Evolutionary conservation across 2,329 filamentous ascomycete species (phyloP), one percentile per base, ranked within the genome.

Genomic region (Alternaria conjuncta): DNA sequence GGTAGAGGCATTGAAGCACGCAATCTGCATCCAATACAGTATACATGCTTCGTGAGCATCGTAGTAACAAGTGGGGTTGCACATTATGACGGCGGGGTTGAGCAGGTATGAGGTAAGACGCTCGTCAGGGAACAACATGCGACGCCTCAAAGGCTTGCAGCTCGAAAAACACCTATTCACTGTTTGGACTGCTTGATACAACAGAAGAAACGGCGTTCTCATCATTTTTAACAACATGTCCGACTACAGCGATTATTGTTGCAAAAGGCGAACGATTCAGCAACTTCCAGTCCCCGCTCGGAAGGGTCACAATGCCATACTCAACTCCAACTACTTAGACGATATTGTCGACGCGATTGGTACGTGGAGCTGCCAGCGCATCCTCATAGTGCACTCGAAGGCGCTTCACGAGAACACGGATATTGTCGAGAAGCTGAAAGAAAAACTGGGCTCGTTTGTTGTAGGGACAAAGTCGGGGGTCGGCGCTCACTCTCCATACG

Each of bases 401-500:
- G 62, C 69, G 15, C 69, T 74, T 3, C 69, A 68, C 10, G 60
- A 63, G n/a, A 64, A 65, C 10, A 71, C 68, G 12, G n/a, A 58
- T 49, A 63, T 71, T 1, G 47, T 72, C n/a, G 59, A 63, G 36
- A 60, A 50, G 4, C 67, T 74, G 26, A 61, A 66, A 43, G 49
- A 60, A 23, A 67, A 65, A 11, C 50, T 75, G 11, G 71, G 73
- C 0, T 32, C 55, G 1, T 61, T 61, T 13, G 47, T 72, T 13
- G 70, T 71, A 11, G 73, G 64, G 2, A 64, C 46, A 15, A 73
- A 71, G 43, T 65, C 68, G 9, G 67, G 71, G 7, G 67, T 75
- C 11, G 71, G 70, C 15, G 61, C 61, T 15, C 71, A 75, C 43
- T 71, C 69, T 6, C 73, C 71, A 6, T 75, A 75, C 47, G 45